Evolutionary conservation across 345 rosid species (phyloP).

Genomic region (Nephelium lappaceum): DNA sequence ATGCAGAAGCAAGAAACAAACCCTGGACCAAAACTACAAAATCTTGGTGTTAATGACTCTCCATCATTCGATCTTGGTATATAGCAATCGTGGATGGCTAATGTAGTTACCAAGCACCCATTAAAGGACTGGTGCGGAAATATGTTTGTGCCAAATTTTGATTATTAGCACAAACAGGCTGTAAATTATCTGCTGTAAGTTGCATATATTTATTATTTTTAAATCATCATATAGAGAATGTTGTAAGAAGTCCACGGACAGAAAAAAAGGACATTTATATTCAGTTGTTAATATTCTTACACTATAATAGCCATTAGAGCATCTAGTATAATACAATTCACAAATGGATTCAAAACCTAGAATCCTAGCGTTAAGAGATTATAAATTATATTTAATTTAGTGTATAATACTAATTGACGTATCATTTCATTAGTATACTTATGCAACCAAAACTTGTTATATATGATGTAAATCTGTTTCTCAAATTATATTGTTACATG

Average conservation of each 20-base stretch:
- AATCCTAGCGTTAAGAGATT: no score
- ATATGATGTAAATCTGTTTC: no score
- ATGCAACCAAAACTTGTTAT: background rate
- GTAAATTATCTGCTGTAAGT: conserved; percentile 12
- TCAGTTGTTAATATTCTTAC: background rate
- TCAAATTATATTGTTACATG: no score
- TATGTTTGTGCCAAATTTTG: background rate
- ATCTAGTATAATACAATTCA: no score
- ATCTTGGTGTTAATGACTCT: conserved; percentile 32
- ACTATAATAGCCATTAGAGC: background rate
- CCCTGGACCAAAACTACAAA: conserved; percentile 24
- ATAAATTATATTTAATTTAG: no score
- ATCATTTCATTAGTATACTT: no score
- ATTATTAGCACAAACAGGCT: background rate
- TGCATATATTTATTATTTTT: background rate
- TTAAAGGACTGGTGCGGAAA: background rate
- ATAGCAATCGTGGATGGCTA: conserved; percentile 29
- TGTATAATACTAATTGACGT: no score
- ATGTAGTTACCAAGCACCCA: background rate
- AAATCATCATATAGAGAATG: background rate
- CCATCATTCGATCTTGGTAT: conserved; percentile 96
- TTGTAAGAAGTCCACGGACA: background rate
- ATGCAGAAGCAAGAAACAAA: conserved; percentile 32
- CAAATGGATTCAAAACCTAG: no score
- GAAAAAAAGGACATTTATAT: background rate